Evolutionary conservation across 306 rosid genomes (phyloP).

Genomic region (Lathyrus oleraceus): DNA sequence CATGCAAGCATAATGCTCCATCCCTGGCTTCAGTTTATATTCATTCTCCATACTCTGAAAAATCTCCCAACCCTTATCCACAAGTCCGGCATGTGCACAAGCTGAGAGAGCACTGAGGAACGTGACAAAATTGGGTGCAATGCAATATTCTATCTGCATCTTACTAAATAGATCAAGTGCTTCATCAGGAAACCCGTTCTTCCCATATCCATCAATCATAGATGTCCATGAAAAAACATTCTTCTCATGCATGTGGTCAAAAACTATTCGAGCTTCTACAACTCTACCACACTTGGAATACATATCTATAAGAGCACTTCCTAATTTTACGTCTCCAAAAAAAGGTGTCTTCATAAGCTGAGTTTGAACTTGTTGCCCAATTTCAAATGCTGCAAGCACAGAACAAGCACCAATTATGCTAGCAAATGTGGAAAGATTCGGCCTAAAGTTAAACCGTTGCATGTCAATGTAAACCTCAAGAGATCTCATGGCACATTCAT

Average conservation of each 20-base stretch:
- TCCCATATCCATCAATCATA: slow-evolving; percentile 94
- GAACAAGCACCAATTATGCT: slow-evolving; percentile 89
- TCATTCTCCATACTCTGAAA: slow-evolving; percentile 68
- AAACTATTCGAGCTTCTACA: slow-evolving; percentile 63
- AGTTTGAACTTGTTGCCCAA: slow-evolving; percentile 72
- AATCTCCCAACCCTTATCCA: slow-evolving; percentile 68
- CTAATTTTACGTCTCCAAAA: slow-evolving; percentile 58
- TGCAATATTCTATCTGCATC: slow-evolving; percentile 50
- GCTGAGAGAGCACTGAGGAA: slow-evolving; percentile 83
- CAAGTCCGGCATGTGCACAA: slow-evolving; percentile 85
- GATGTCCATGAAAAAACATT: slow-evolving; percentile 96
- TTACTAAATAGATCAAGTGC: slow-evolving; percentile 64
- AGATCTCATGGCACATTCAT: slow-evolving; percentile 60
- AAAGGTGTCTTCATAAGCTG: slow-evolving; percentile 71
- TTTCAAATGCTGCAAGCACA: slow-evolving; percentile 59
- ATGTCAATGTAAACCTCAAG: slow-evolving; percentile 69
- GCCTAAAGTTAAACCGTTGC: slow-evolving; percentile 66
- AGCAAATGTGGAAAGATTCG: slow-evolving; percentile 88
- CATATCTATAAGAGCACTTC: slow-evolving; percentile 88
- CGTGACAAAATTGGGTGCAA: slow-evolving; percentile 71
- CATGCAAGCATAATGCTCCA: slow-evolving; percentile 96
- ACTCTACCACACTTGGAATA: slow-evolving; percentile 80
- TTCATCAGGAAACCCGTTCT: slow-evolving; percentile 68
- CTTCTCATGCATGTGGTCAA: slow-evolving; percentile 63
- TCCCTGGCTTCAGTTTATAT: slow-evolving; percentile 61